Evolutionary conservation across 257 asterid genomes (phyloP).

Genomic region (Solanum okadae): DNA sequence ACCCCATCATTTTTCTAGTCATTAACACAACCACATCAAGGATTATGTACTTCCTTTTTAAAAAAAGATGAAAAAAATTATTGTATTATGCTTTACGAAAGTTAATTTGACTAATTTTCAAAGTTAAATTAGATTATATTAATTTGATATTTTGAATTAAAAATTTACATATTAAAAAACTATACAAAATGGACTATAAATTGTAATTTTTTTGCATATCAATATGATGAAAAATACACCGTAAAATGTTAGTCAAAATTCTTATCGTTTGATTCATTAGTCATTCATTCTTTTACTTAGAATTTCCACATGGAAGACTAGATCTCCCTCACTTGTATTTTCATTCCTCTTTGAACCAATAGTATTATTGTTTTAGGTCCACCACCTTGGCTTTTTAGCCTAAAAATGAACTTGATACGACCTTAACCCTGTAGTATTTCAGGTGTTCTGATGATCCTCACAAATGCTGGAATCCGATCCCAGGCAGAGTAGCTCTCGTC

Average conservation of each 20-base stretch:
- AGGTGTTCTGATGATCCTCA: neutral
- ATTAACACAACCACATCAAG: neutral
- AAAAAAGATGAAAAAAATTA: too few species aligned
- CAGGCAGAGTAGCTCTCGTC: neutral
- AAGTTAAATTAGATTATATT: too few species aligned
- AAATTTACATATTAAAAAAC: neutral
- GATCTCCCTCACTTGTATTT: neutral
- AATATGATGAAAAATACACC: too few species aligned
- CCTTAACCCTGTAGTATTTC: neutral
- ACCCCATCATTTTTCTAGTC: neutral
- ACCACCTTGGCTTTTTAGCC: neutral
- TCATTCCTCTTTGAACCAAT: neutral
- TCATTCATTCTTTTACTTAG: neutral
- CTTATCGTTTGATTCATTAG: neutral
- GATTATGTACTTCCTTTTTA: neutral
- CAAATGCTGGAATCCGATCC: accelerated
- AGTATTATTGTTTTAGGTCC: neutral
- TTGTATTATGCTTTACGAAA: too few species aligned
- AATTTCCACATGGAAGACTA: neutral
- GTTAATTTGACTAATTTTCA: too few species aligned
- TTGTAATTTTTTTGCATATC: too few species aligned
- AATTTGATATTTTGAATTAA: too few species aligned
- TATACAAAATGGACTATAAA: too few species aligned
- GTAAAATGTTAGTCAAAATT: neutral
- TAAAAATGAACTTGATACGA: too few species aligned